These are phyloP conservation scores for Clarireedia hainanense DNA, from an alignment of 2,329 filamentous ascomycete species.

Conservation along the genomic window DNA sequence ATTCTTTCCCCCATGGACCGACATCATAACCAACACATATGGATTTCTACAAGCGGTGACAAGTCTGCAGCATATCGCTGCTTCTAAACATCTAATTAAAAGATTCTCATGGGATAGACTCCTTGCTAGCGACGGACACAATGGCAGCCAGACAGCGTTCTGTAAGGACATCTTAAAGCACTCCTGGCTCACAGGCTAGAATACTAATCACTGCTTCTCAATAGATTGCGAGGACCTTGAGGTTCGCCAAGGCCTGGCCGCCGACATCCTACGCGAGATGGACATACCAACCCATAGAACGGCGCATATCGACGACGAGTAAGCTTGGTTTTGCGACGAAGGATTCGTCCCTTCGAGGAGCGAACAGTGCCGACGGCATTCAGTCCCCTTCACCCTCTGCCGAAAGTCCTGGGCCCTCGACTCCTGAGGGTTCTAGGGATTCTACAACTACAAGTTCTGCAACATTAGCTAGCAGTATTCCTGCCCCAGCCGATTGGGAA, in stretches of 20 bases:
- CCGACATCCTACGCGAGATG: not conserved
- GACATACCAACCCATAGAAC: not conserved
- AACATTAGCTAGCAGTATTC: constrained; percentile 16
- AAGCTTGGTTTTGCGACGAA: constrained; percentile 12
- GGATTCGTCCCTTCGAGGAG: not conserved
- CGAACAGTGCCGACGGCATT: constrained; percentile 6
- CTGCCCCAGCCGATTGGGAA: constrained; percentile 50
- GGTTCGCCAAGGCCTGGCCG: not conserved
- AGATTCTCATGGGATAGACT: constrained; percentile 3
- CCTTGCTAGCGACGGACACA: constrained; percentile 8
- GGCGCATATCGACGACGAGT: not conserved
- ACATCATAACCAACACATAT: constrained; percentile 15
- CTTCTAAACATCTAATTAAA: constrained; percentile 4
- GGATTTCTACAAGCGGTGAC: constrained; percentile 25
- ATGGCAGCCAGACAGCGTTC: constrained; percentile 23
- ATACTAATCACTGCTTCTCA: constrained; percentile 11
- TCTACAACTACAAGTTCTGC: constrained; percentile 1
- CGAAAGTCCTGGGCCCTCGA: not conserved
- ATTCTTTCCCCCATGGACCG: constrained; percentile 5
- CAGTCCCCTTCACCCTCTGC: constrained; percentile 7
- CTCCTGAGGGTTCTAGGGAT: not conserved
- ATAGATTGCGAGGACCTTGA: constrained; percentile 12
- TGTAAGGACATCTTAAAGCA: constrained; percentile 16
- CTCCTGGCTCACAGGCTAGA: constrained; percentile 6
- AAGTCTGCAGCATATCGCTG: constrained; percentile 27